Evolutionary conservation across 78 protist species (phyloP), one percentile per base, ranked within the genome.

Genomic region (Isochrysis galbana): DNA sequence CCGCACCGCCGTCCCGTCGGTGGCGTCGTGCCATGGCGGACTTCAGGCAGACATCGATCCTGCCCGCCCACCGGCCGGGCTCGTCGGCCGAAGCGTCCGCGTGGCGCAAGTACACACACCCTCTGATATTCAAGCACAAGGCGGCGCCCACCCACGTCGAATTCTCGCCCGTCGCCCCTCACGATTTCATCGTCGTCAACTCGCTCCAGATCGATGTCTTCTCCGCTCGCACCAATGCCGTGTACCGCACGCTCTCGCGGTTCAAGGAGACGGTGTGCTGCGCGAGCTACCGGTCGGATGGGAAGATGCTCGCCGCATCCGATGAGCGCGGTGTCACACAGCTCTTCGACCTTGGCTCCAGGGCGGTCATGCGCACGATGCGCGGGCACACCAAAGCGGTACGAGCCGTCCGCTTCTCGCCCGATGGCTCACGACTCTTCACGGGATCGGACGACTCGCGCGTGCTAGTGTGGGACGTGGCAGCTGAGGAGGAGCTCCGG

Each of bases 271-370:
- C 11, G 5, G 95, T 92, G 14, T 32, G 77, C 90, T 4, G 44
- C 2, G 89, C 83, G 23, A 0, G 19, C 22, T 67, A 42, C 46
- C 94, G 95, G n/a, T 5, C 5, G 38, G 95, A 94, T 48, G 95
- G 95, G 29, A 2, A 5, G 55, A 38, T 94, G 46, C 48, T 94
- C 11, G 94, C 55, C 25, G 95, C 95, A 3, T 91, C 93, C 26
- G 84, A 34, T 19, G 94, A 92, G 67, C 42, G 5, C 26, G 70
- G 90, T 42, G 29, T 0, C 70, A n/a, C 47, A 69, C 67, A 47
- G 61, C 36, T 84, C 44, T 90, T 93, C 11, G 84, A 93, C 45
- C 1, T 25, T 7, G 19, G 0, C 29, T 36, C 46, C 29, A 34
- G 84, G 21, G 0, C 47, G 0, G 39, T 41, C 10, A 51, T 93